Percentiles rank a stretch among this genome's conserved stretches.
These are phyloP conservation scores for Tagetes patula DNA, from an alignment of 129 eudicot genomes.

Conservation along the genomic window DNA sequence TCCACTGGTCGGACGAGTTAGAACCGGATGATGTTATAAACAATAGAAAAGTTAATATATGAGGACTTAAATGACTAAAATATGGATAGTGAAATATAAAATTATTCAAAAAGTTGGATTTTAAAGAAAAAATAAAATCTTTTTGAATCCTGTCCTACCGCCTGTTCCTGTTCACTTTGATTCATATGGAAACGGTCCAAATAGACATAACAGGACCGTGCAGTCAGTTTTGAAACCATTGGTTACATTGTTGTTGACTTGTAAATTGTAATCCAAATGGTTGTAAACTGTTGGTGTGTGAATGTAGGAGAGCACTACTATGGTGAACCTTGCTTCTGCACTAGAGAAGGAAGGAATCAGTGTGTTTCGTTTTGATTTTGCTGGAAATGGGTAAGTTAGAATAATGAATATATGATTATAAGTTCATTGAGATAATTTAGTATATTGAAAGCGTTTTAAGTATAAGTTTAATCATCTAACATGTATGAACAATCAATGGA, in stretches of 20 bases:
- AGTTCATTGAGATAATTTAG: neutral
- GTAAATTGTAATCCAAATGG: neutral
- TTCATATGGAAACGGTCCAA: no score
- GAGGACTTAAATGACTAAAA: no score
- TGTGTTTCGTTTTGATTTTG: conserved; percentile 70
- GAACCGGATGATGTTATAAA: no score
- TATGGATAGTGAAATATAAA: no score
- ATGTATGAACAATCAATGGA: neutral
- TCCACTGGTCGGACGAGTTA: no score
- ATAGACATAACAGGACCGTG: no score
- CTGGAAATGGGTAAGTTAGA: conserved; percentile 77
- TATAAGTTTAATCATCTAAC: neutral
- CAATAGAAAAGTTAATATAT: no score
- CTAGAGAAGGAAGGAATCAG: conserved; percentile 69
- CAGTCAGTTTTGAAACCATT: no score
- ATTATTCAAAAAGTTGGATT: no score
- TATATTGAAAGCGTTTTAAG: neutral
- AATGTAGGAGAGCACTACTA: conserved; percentile 46
- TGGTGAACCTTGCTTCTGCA: conserved; percentile 49
- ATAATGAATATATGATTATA: neutral
- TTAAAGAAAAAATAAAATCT: no score
- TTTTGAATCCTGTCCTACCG: no score
- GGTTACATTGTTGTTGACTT: neutral
- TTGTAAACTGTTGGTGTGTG: neutral
- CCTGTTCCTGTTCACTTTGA: no score